These are phyloP conservation scores for Ophiostoma angusticollis DNA, from an alignment of 2,329 filamentous ascomycete genomes.

Conservation along the genomic window DNA sequence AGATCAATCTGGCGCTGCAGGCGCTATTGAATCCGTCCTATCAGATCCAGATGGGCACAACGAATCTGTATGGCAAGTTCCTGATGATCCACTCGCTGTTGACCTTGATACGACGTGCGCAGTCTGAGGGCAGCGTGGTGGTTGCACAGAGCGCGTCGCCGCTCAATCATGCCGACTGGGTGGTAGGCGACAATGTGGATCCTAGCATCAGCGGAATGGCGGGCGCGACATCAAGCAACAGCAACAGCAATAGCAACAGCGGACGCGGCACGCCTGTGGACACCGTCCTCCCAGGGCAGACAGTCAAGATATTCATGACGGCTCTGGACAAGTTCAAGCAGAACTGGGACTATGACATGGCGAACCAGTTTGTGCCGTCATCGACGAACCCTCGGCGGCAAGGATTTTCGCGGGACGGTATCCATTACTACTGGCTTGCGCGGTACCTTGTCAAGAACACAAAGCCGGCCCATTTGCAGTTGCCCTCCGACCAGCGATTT, in stretches of 20 bases:
- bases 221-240: no score
- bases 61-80: slow-evolving; percentile 63
- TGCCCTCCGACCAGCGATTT: slow-evolving; percentile 46
- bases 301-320: slow-evolving; percentile 34
- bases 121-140: slow-evolving; percentile 26
- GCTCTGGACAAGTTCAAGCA: slow-evolving; percentile 61
- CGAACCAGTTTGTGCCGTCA: slow-evolving; percentile 48
- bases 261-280: slow-evolving; percentile 34
- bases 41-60: slow-evolving; percentile 50
- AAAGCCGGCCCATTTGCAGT: slow-evolving; percentile 37
- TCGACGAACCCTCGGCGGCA: slow-evolving; percentile 40
- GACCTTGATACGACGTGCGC: slow-evolving; percentile 40
- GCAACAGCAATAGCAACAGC: slow-evolving; percentile 32
- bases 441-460: slow-evolving; percentile 51
- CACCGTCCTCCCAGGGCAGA: slow-evolving; percentile 29
- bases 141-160: slow-evolving; percentile 36
- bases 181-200: slow-evolving; percentile 27
- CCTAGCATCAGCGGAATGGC: slow-evolving; percentile 26
- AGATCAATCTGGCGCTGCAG: slow-evolving; percentile 47
- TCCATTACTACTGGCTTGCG: slow-evolving; percentile 63
- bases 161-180: slow-evolving; percentile 46
- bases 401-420: slow-evolving; percentile 58
- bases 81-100: slow-evolving; percentile 58
- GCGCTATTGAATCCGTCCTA: slow-evolving; percentile 46
- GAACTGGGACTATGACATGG: slow-evolving; percentile 59